Evolutionary conservation across 176 grass and related monocot genomes (phyloP), one percentile per base, ranked within the genome.

Genomic region (Avena atlantica): DNA sequence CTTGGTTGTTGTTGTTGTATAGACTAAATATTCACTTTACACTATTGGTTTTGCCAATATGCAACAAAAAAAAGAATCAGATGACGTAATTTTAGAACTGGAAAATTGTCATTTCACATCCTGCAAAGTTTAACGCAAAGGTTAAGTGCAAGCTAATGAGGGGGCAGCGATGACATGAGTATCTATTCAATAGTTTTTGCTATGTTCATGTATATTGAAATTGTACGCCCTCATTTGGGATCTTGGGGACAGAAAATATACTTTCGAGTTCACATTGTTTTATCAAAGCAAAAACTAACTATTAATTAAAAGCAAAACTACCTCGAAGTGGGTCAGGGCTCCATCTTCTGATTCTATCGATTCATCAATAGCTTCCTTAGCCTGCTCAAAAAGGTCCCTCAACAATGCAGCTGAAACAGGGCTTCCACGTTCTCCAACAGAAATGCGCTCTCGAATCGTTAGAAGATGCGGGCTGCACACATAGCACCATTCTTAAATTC

Each of bases 321-420:
- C 96, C 92, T 96, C 96, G 83, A 96, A 98, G 84, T 98, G 93
- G 59, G 88, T 94, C 34, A 98, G 80, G 37, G 93, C 67, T 69
- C 92, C 90, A 88, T 94, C 91, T 94, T 98, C 93, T n/a, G 65
- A 91, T 23, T 90, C 84, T 83, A 96, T 57, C 29, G 90, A 91
- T 86, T 94, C 78, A 91, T 94, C 90, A 80, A 98, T 83, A 59
- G 82, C 74, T 76, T 84, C 89, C 87, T 94, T 98, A 36, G 85
- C 79, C 69, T 85, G 81, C 25, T 57, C 0, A 42, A 96, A 98
- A 87, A 91, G 34, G 24, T 92, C 52, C 31, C 62, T 92, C 64
- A 98, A 80, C 76, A 86, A 66, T 34, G 51, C 15, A 71, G 81
- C 88, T 74, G 96, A 78, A 78, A 98, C 94, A 81, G 92, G 90